Evolutionary conservation across 2,329 filamentous ascomycete genomes (phyloP).

Genomic region (Hymenoscyphus infarciens): DNA sequence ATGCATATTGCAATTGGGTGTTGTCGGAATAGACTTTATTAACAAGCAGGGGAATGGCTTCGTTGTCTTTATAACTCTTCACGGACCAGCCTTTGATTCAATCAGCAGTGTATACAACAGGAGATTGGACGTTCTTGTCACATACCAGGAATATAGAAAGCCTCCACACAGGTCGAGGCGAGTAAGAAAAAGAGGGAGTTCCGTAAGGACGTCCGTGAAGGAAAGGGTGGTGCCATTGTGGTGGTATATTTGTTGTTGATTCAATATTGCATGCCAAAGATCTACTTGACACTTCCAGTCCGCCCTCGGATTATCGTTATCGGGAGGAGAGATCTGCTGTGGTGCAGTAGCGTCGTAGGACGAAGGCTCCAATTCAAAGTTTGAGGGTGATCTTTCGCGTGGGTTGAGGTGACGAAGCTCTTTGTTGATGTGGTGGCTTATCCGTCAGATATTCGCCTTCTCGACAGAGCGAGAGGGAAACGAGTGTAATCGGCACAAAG

Average conservation of each 20-base stretch:
- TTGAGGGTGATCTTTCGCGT: not conserved
- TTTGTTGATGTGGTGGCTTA: not conserved
- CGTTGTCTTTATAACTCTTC: conserved; percentile 71
- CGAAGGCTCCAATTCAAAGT: not conserved
- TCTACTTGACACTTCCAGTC: not conserved
- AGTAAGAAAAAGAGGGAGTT: conserved; percentile 47
- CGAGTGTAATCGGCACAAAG: conserved; percentile 2
- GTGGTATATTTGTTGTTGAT: conserved; percentile 10
- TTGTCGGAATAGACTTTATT: conserved; percentile 92
- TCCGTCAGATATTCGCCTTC: not conserved
- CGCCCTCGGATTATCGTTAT: not conserved
- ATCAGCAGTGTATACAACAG: not conserved
- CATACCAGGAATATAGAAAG: conserved; percentile 84
- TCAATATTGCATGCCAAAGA: not conserved
- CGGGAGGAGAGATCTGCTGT: not conserved
- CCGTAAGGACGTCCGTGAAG: conserved; percentile 34
- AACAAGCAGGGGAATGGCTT: conserved; percentile 78
- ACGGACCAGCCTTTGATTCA: conserved; percentile 69
- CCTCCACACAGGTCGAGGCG: conserved; percentile 50
- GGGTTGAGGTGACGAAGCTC: not conserved
- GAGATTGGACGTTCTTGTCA: not conserved
- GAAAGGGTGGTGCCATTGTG: conserved; percentile 25
- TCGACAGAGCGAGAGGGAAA: not conserved
- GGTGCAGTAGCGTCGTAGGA: not conserved
- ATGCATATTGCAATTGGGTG: conserved; percentile 87